Evolutionary conservation across 208 protist species (phyloP).

Genomic region (Crithidia bombi): DNA sequence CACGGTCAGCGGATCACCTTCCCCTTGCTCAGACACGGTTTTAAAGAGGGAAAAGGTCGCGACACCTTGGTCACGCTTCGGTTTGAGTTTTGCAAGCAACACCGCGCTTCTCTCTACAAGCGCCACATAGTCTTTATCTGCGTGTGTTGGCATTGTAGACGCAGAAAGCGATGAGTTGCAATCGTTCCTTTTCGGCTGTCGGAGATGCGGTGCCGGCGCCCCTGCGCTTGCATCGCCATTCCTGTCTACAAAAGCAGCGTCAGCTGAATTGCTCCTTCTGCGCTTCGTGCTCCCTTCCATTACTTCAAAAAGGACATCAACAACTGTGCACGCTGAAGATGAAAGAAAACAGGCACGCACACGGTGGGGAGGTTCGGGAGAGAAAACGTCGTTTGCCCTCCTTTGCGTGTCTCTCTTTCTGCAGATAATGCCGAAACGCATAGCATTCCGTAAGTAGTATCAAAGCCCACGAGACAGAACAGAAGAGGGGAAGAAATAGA

Average conservation of each 20-base stretch:
- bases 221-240: neutral
- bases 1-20: constrained; percentile 20
- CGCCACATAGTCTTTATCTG: constrained; percentile 26
- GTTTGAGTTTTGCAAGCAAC: constrained; percentile 28
- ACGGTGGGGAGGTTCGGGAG: no score
- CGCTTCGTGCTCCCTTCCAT: constrained; percentile 9
- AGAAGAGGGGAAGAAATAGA: no score
- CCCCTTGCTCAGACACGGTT: neutral
- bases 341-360: neutral
- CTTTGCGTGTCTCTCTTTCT: no score
- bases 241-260: neutral
- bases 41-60: no score
- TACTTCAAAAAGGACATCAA: neutral
- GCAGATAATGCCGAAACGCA: no score
- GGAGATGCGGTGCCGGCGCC: neutral
- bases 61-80: neutral
- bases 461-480: no score
- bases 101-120: constrained; percentile 36
- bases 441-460: no score
- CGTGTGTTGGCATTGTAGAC: neutral
- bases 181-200: neutral
- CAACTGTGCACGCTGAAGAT: neutral
- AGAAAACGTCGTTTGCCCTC: no score
- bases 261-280: constrained; percentile 4
- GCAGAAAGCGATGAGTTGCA: neutral